Base-by-base conservation (phyloP, 768 basidiomycete genomes). In the Stropharia rugosoannulata region DNA sequence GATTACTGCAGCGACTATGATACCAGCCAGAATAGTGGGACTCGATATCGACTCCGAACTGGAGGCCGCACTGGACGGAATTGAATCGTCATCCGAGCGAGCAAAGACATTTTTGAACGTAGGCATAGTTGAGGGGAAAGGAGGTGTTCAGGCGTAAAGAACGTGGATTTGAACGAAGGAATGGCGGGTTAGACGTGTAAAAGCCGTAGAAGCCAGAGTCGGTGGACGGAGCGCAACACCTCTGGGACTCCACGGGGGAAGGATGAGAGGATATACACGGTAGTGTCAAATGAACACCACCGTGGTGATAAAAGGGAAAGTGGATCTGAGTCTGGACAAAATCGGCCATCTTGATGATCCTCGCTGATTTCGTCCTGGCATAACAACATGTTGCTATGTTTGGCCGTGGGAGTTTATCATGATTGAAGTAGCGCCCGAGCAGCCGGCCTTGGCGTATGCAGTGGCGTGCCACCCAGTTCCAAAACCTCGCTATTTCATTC, bases 1-100 rank as follows among this genome's bases (percentile, higher is more conserved):
- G 40, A 80, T 66, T 27, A 73, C 68, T 16, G 70, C 78, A 25
- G 74, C 80, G 5, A 84, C 63, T 18, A 75, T 70, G 61, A 87
- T 77, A 5, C 81, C 86, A 51, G 70, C 80, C 46, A 86, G 77
- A 60, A 77, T 74, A 18, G 75, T 65, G 5, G 77, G 66, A 38
- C 59, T 66, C n/a, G 56, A 61, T 41, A 54, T 42, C 18, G 65
- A 57, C 44, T 36, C 15, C 29, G 29, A 32, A 22, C 16, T 37
- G 35, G 47, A 19, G 13, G 19, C 27, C 18, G 43, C 36, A 25
- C 16, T 11, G 12, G 51, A 36, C 18, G 42, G 16, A 42, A 55
- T 43, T 41, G 58, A 37, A 16, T 42, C 57, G 22, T 54, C 29
- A 2, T 56, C 54, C 18, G 63, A 55, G 40, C 64, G 65, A 25